Evolutionary conservation across 1,284 basidiomycete species (phyloP), one percentile per base, ranked within the genome.

Genomic region (Pisolithus thermaeus): DNA sequence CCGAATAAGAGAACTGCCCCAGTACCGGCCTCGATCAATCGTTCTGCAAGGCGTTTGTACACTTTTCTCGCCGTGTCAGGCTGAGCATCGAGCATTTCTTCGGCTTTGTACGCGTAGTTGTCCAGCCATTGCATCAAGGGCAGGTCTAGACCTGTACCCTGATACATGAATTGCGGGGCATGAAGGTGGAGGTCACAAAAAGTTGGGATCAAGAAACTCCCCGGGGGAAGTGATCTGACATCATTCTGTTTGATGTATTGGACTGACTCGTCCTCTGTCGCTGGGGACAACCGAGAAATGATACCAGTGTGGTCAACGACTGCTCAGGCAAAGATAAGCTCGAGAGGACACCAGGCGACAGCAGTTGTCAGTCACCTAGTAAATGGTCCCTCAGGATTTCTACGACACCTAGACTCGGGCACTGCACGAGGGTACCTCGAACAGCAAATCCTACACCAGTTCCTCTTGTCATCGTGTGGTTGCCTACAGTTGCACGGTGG

Each of bases 101-200:
- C 91, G 0, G 90, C 86, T 56, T 82, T 81, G 64, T 87, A 91
- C 1, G 87, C 83, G 58, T 90, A 90, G 42, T 77, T 74, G 52
- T 88, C 74, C 4, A 92, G 73, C 91, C 91, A 93, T 61, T 88
- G 68, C 83, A 92, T 86, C 36, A 94, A 70, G 0, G 90, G 87
- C 3, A 90, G 76, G 62, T 93, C 87, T 6, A 92, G 75, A 0
- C 90, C 90, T 5, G 83, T 90, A 3, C 91, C 91, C 55, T 90
- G 85, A 56, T 92, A 92, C 37, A 92, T 74, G 63, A 87, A 92
- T 63, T 93, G 91, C 1, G 90, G 89, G 0, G 90, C 89, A 64
- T 94, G 91, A 0, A 92, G 74, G 63, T 92, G 90, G 8, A 90
- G 72, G 65, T 92, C 91, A 57, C 79, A 80, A 65, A 92, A 94